phyloP scores from a whole-genome alignment of 2,329 filamentous ascomycete genomes.

The Colletotrichum sp. region DNA sequence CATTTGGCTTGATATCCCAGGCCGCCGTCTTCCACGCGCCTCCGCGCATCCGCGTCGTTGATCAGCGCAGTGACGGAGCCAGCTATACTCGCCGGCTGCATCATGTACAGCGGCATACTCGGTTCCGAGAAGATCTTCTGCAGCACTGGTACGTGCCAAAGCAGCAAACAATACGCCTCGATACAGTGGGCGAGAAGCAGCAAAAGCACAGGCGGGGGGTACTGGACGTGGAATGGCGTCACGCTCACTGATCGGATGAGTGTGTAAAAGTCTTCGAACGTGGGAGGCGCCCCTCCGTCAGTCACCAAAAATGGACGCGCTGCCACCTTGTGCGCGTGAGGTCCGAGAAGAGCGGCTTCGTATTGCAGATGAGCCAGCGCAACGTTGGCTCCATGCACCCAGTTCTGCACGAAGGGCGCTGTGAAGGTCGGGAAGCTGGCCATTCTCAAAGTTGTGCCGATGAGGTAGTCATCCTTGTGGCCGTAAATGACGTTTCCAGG shows the following conservation, averaged over 20 bases:
- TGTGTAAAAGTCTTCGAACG: constrained; percentile 44
- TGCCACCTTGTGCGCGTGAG: constrained; percentile 38
- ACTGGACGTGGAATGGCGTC: constrained; percentile 34
- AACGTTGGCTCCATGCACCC: constrained; percentile 56
- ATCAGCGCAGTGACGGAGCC: constrained; percentile 40
- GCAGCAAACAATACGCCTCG: constrained; percentile 38
- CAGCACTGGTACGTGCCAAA: constrained; percentile 28
- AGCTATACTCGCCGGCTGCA: constrained; percentile 46
- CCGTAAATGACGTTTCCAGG: constrained; percentile 61
- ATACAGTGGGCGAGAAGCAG: constrained; percentile 42
- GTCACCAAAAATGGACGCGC: constrained; percentile 57
- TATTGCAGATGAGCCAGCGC: constrained; percentile 58
- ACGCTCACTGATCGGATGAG: constrained; percentile 33
- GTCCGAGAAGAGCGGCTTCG: constrained; percentile 53
- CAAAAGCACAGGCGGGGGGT: constrained; percentile 39
- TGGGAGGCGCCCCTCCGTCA: constrained; percentile 50
- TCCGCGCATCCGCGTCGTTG: constrained; percentile 41
- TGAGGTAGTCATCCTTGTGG: constrained; percentile 46
- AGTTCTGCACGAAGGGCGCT: constrained; percentile 51
- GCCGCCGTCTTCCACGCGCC: constrained; percentile 41
- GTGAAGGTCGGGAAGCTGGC: constrained; percentile 48
- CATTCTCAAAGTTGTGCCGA: constrained; percentile 42
- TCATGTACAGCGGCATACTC: constrained; percentile 34
- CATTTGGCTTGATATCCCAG: constrained; percentile 43
- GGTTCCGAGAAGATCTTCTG: constrained; percentile 34